These are phyloP conservation scores for Mycena galericulata DNA, from an alignment of 768 basidiomycete genomes.

Conservation along the genomic window DNA sequence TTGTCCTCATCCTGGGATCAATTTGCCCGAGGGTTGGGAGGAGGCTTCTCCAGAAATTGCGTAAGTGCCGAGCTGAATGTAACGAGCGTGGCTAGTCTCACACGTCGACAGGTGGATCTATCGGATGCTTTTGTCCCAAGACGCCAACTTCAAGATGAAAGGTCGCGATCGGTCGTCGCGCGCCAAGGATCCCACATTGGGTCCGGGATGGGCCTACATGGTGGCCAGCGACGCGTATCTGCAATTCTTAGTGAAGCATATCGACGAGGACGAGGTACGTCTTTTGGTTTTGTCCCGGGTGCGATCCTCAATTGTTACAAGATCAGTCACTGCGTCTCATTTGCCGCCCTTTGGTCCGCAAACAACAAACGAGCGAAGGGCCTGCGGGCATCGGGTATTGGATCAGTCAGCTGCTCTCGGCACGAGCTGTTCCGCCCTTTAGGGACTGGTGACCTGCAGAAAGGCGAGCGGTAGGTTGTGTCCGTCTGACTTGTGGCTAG, in stretches of 20 bases:
- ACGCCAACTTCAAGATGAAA: conserved; percentile 11
- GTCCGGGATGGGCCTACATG: neutral
- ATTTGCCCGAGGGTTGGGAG: conserved; percentile 10
- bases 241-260: neutral
- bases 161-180: neutral
- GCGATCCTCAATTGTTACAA: neutral
- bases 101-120: conserved; percentile 26
- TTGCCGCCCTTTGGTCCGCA: conserved; percentile 18
- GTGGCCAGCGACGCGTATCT: neutral
- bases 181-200: neutral
- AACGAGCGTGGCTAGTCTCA: too few relatives aligned
- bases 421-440: conserved; percentile 31
- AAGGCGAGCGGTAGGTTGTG: conserved; percentile 38
- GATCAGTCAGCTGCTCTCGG: conserved; percentile 29
- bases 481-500: neutral
- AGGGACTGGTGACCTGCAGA: conserved; percentile 41
- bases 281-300: too few relatives aligned
- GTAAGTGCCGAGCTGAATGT: neutral
- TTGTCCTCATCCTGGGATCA: conserved; percentile 27
- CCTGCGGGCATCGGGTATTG: conserved; percentile 35
- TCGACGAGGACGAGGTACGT: neutral
- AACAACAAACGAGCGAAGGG: conserved; percentile 33
- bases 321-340: conserved; percentile 29
- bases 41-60: neutral
- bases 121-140: conserved; percentile 10